Evolutionary conservation across 805 yeast species (phyloP), one percentile per base, ranked within the genome.

Genomic region (Brettanomyces sp.): DNA sequence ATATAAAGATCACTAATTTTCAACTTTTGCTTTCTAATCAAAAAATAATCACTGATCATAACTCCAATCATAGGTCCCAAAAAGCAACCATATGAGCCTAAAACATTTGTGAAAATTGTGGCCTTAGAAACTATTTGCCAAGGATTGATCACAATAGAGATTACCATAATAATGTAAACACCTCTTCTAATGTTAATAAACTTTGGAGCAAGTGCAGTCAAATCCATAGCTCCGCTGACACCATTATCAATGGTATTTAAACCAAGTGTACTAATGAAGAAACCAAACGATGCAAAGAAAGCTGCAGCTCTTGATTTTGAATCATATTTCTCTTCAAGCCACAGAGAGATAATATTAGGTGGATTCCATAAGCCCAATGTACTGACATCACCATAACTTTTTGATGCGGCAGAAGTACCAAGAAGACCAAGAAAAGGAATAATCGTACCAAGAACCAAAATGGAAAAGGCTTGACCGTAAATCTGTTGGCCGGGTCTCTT

Each of bases 151-250:
- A 57, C 63, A 67, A 68, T 64, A 2, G 69, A 53, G n/a, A 65
- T 49, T 18, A 60, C 33, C 21, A 56, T 58, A 34, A 64, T 64
- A 45, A 73, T 52, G 53, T 67, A 56, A 38, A 76, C 70, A 24
- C 80, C 82, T 43, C 77, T 58, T 43, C 65, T 59, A 42, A 74
- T 68, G 52, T 68, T 69, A 50, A 73, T 56, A 51, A 63, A 69
- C 38, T 60, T 57, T 25, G 77, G 77, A 45, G 66, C 63, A 49
- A 74, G 53, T 44, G 72, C 75, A 24, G 77, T 68, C 49, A 76
- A 50, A 49, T 74, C 79, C 64, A 73, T 76, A 33, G 77, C 79
- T 13, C 74, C 76, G 43, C 74, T 61, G 39, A 69, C 59, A 42
- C 69, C 73, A 43, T 67, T 62, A 37, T 66, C 66, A 34, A 68